Evolutionary conservation across 2,329 filamentous ascomycete genomes (phyloP), one percentile per base, ranked within the genome.

Genomic region (Xylariaceae sp.): DNA sequence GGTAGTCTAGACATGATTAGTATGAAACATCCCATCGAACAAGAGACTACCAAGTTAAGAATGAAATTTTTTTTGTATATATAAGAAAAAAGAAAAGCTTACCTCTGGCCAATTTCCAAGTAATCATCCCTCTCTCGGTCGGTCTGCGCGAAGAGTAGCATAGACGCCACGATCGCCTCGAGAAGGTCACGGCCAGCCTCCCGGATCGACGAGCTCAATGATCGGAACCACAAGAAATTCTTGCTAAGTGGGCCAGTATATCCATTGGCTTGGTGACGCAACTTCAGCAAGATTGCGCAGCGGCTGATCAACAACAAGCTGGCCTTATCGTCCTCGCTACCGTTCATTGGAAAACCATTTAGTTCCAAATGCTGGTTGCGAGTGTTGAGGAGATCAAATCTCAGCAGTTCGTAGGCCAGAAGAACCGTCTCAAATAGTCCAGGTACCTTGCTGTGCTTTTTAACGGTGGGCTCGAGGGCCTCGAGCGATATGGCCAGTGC

Each of bases 241-340:
- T 95, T 89, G 79, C 92, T 96, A 1, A 99, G 81, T 1, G 95
- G 93, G 0, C 95, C 95, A 1, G 93, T 97, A 74, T 97, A 99
- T 26, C 95, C 95, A 65, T 93, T 93, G 2, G 84, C 81, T 65
- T 90, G 84, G 71, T 99, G 95, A 29, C 87, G 85, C 59, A 98
- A 80, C 68, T 89, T 91, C 49, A 92, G 84, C 55, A 98, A 79
- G 50, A 90, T 92, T 14, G 93, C 90, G 59, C 93, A 89, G 40
- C 95, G 89, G 64, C 92, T 95, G 66, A 98, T 87, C 44, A 99
- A 81, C 52, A 95, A 82, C 44, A 92, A 86, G 67, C 88, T 89
- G 29, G 83, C 81, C 71, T 90, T 91, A 63, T 96, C 92, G 41
- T 90, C 85, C 3, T 89, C 89, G 70, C 71, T 75, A 43, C 80